Evolutionary conservation across 2,329 filamentous ascomycete genomes (phyloP).

Genomic region (Paracamarosporium sp.): DNA sequence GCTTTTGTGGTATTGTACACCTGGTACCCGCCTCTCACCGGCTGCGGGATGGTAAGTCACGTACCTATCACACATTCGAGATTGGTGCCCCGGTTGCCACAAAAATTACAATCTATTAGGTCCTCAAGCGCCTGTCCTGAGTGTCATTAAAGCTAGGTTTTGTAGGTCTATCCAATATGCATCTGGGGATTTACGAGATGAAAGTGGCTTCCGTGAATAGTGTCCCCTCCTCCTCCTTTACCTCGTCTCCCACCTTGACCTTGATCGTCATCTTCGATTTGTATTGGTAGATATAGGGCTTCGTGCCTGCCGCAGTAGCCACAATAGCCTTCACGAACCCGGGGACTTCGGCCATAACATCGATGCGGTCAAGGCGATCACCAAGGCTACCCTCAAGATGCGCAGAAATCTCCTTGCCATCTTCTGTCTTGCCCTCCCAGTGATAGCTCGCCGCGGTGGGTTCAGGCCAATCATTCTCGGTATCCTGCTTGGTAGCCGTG

Average conservation of each 20-base stretch:
- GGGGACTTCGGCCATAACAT: slow-evolving; percentile 96
- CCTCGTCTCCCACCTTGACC: slow-evolving; percentile 82
- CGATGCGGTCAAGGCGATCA: slow-evolving; percentile 78
- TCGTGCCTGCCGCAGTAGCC: slow-evolving; percentile 84
- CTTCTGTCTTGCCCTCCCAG: slow-evolving; percentile 80
- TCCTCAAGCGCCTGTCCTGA: slow-evolving; percentile 43
- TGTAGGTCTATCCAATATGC: slow-evolving; percentile 21
- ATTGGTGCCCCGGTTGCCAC: not conserved
- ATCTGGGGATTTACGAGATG: slow-evolving; percentile 66
- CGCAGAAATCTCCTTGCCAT: slow-evolving; percentile 75
- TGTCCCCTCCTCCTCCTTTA: slow-evolving; percentile 76
- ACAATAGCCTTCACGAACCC: slow-evolving; percentile 96
- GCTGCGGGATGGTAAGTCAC: not conserved
- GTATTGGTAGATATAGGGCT: slow-evolving; percentile 98
- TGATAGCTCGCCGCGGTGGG: slow-evolving; percentile 76
- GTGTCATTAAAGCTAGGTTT: slow-evolving; percentile 40
- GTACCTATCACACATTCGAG: not conserved
- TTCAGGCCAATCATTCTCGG: slow-evolving; percentile 86
- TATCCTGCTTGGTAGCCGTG: slow-evolving; percentile 72
- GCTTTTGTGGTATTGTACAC: not conserved
- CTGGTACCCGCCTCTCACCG: not conserved
- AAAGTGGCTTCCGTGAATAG: slow-evolving; percentile 95
- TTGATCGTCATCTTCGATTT: slow-evolving; percentile 76
- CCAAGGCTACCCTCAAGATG: slow-evolving; percentile 73
- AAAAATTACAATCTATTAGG: slow-evolving; percentile 33